Evolutionary conservation across 805 yeast genomes (phyloP).

Genomic region (Candida bentonensis): DNA sequence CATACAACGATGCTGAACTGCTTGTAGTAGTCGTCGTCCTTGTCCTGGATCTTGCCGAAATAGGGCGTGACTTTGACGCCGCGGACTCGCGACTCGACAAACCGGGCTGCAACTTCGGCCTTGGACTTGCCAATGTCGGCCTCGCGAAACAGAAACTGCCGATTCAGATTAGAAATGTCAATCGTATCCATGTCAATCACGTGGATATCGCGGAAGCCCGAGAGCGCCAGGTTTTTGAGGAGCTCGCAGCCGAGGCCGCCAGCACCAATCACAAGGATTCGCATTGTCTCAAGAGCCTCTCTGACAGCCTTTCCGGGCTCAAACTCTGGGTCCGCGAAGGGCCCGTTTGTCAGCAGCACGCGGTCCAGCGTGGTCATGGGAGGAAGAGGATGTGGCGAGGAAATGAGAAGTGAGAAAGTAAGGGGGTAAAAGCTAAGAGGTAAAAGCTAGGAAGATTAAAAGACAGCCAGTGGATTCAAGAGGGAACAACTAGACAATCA

Average conservation of each 20-base stretch:
- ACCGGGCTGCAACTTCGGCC: constrained; percentile 50
- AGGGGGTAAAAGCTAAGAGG: no score
- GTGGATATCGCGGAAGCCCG: constrained; percentile 53
- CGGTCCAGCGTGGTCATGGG: background rate
- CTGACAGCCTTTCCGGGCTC: constrained; percentile 14
- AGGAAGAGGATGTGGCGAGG: no score
- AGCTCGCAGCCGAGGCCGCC: constrained; percentile 81
- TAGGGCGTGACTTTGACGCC: constrained; percentile 40
- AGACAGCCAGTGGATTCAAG: no score
- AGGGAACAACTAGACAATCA: no score
- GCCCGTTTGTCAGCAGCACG: background rate
- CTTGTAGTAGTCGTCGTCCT: constrained; percentile 45
- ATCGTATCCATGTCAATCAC: constrained; percentile 77
- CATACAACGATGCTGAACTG: constrained; percentile 65
- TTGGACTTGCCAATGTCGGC: constrained; percentile 52
- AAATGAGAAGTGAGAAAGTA: no score
- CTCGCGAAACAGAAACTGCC: constrained; percentile 57
- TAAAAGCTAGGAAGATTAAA: no score
- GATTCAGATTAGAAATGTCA: constrained; percentile 59
- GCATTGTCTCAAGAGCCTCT: constrained; percentile 18
- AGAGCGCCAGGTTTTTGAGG: constrained; percentile 51
- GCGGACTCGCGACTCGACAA: constrained; percentile 31
- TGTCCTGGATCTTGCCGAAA: constrained; percentile 51
- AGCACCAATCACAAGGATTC: constrained; percentile 41
- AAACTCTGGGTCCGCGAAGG: constrained; percentile 1